Percentiles rank a stretch among this genome's conserved stretches.
These are phyloP conservation scores for Neofusicoccum laricinum DNA, from an alignment of 2,329 filamentous ascomycete genomes.

Conservation along the genomic window DNA sequence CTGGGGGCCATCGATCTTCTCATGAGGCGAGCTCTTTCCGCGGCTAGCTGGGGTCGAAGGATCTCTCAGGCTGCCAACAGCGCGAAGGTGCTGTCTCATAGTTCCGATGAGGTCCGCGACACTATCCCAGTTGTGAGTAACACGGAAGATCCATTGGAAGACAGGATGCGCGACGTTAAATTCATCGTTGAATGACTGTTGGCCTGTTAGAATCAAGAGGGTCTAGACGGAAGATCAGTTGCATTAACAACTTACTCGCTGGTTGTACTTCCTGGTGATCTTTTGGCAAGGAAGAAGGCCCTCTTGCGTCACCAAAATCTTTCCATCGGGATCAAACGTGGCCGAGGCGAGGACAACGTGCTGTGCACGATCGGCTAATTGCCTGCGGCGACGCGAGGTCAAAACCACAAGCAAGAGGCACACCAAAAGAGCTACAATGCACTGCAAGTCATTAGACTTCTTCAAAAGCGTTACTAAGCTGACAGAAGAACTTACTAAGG, in stretches of 20 bases:
- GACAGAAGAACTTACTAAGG: constrained; percentile 54
- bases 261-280: constrained; percentile 61
- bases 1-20: constrained; percentile 49
- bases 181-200: constrained; percentile 63
- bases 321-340: constrained; percentile 65
- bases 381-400: constrained; percentile 35
- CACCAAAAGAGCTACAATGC: constrained; percentile 35
- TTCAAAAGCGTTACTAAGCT: too few relatives aligned
- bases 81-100: constrained; percentile 69
- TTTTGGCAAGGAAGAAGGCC: constrained; percentile 69
- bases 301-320: constrained; percentile 66
- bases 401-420: constrained; percentile 33
- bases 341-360: constrained; percentile 58
- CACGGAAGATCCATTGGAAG: constrained; percentile 84
- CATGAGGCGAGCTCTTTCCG: constrained; percentile 18
- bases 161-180: constrained; percentile 75
- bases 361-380: constrained; percentile 46
- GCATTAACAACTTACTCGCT: constrained; percentile 2
- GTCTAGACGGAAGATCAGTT: not conserved
- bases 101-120: constrained; percentile 65
- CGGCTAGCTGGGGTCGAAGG: constrained; percentile 26
- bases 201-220: not conserved
- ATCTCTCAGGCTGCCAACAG: constrained; percentile 40
- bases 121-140: constrained; percentile 72
- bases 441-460: constrained; percentile 25